A percentile compares a stretch with the other conserved stretches of the same genome.
Evolutionary conservation across 2,329 filamentous ascomycete genomes (phyloP).

Genomic region (Trichoderma arundinaceum): DNA sequence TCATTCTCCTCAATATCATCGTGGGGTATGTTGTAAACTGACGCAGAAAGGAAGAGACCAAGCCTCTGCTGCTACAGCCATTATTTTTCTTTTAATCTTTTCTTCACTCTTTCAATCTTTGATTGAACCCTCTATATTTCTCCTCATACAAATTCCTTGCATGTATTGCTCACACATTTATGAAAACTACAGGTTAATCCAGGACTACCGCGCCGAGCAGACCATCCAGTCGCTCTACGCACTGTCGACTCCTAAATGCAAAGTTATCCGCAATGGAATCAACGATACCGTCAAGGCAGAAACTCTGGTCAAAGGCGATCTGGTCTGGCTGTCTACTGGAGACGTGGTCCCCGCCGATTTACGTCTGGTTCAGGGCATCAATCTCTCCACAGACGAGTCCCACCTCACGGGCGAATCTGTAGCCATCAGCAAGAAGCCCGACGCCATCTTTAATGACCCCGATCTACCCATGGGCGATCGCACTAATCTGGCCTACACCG

Average conservation of each 20-base stretch:
- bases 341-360: conserved; percentile 75
- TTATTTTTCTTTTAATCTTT: not conserved
- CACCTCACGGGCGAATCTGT: conserved; percentile 76
- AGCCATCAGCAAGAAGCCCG: conserved; percentile 69
- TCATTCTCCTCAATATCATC: conserved; percentile 70
- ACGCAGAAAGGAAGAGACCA: conserved; percentile 28
- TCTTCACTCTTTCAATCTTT: not conserved
- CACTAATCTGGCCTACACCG: conserved; percentile 73
- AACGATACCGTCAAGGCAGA: conserved; percentile 60
- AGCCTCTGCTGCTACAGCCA: conserved; percentile 10
- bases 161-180: conserved; percentile 8
- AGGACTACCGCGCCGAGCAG: conserved; percentile 67
- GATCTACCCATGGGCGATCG: conserved; percentile 71
- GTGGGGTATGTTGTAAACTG: conserved; percentile 58
- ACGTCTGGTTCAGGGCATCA: conserved; percentile 68
- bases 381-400: conserved; percentile 77
- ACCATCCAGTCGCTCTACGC: conserved; percentile 66
- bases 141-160: conserved; percentile 24
- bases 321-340: conserved; percentile 66
- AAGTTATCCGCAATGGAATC: conserved; percentile 61
- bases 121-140: not conserved
- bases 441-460: conserved; percentile 57
- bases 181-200: conserved; percentile 53
- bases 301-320: conserved; percentile 67
- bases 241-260: conserved; percentile 63